phyloP scores from a whole-genome alignment of 306 rosid species.

The Prinsepia uniflora region DNA sequence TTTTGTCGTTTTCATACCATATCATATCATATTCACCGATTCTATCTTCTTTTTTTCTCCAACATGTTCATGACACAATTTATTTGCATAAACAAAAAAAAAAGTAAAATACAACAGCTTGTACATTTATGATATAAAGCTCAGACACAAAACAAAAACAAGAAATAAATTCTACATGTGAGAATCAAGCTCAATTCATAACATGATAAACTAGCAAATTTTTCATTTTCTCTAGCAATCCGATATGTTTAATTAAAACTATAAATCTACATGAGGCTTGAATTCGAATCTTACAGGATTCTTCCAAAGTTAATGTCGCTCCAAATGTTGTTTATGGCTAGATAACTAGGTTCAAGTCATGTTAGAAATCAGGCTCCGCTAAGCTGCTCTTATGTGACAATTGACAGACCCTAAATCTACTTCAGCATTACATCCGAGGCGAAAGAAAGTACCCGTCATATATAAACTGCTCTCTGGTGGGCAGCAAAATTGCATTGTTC shows the following conservation, averaged over 20 bases:
- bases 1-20: slow-evolving; percentile 10
- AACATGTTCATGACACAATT: neutral
- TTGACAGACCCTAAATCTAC: neutral
- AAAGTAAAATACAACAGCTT: no score
- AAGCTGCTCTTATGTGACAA: neutral
- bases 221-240: neutral
- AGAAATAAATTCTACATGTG: neutral
- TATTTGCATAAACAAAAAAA: neutral
- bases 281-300: slow-evolving; percentile 20
- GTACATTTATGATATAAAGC: neutral
- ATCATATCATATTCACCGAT: slow-evolving; percentile 24
- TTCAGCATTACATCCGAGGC: neutral
- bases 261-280: neutral
- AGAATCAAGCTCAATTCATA: neutral
- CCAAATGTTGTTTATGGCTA: neutral
- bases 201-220: no score
- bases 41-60: neutral
- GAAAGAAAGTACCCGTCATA: neutral
- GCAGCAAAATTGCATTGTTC: neutral
- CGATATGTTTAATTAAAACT: neutral
- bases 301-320: slow-evolving; percentile 8
- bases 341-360: neutral
- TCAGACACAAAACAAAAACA: neutral
- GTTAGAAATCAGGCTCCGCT: slow-evolving; percentile 9
- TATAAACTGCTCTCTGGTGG: neutral